Percentiles rank a stretch among this genome's conserved stretches.
These are phyloP conservation scores for Cynanchum wilfordii DNA, from an alignment of 257 asterid genomes.

Conservation along the genomic window DNA sequence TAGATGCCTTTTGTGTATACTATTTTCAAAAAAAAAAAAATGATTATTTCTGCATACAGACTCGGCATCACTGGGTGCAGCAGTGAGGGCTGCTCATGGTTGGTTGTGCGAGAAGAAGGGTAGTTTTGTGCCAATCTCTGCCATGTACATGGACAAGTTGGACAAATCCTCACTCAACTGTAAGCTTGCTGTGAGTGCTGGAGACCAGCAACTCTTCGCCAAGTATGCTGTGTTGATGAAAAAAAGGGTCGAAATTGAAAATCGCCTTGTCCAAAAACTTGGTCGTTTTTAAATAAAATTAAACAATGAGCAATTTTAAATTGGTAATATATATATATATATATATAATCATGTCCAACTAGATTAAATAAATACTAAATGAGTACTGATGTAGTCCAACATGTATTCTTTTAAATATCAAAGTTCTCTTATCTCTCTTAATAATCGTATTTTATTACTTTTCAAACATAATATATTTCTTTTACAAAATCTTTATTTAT, in stretches of 20 bases:
- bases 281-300: constrained; percentile 39
- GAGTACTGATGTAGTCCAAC: too few relatives aligned
- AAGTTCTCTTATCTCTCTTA: too few relatives aligned
- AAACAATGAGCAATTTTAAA: background rate
- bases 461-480: too few relatives aligned
- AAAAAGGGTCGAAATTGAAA: constrained; percentile 76
- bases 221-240: constrained; percentile 63
- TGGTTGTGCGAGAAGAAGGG: constrained; percentile 76
- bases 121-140: constrained; percentile 47
- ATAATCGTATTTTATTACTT: too few relatives aligned
- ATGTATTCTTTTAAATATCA: too few relatives aligned
- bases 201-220: constrained; percentile 42
- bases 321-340: too few relatives aligned
- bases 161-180: constrained; percentile 62
- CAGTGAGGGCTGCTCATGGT: constrained; percentile 91
- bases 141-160: constrained; percentile 58
- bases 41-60: constrained; percentile 27
- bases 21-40: too few relatives aligned
- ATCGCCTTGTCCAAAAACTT: constrained; percentile 49
- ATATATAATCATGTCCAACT: too few relatives aligned
- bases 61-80: constrained; percentile 91
- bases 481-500: too few relatives aligned
- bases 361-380: too few relatives aligned
- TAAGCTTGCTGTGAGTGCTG: constrained; percentile 53
- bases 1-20: background rate